Percentiles rank a stretch among this genome's conserved stretches.
phyloP scores from a whole-genome alignment of 1,284 basidiomycete species.

The Fomitopsis betulina region DNA sequence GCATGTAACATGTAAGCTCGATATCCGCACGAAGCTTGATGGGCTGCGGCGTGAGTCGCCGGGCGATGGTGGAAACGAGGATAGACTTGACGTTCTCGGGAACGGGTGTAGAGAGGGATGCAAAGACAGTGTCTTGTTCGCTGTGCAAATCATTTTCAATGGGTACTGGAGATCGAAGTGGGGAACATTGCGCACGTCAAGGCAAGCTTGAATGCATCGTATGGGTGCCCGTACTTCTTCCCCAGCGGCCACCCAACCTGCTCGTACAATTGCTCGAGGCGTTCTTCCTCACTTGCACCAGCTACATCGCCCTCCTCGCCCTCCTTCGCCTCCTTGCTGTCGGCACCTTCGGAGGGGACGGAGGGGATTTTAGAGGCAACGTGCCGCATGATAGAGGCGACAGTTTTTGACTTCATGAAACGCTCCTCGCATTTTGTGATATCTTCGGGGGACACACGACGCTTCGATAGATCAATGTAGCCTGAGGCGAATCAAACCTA shows the following conservation, averaged over 20 bases:
- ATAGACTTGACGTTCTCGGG: constrained; percentile 56
- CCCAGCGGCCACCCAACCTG: constrained; percentile 92
- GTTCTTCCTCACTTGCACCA: constrained; percentile 64
- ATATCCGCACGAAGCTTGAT: constrained; percentile 99
- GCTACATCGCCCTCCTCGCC: constrained; percentile 36
- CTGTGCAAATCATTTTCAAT: constrained; percentile 35
- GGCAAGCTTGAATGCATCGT: constrained; percentile 97
- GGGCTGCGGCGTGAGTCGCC: constrained; percentile 94
- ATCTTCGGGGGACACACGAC: constrained; percentile 98
- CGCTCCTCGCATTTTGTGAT: constrained; percentile 98
- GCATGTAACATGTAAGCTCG: constrained; percentile 95
- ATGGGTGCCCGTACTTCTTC: constrained; percentile 90
- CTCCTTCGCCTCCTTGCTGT: constrained; percentile 37
- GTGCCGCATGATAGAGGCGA: constrained; percentile 90
- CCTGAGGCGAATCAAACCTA: constrained; percentile 41
- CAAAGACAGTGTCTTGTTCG: constrained; percentile 85
- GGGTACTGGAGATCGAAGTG: background rate
- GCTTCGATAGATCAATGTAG: constrained; percentile 99
- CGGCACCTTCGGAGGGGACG: constrained; percentile 31
- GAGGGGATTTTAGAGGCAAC: constrained; percentile 84
- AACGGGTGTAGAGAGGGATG: constrained; percentile 62
- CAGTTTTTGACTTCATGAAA: constrained; percentile 96
- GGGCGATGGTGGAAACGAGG: constrained; percentile 85
- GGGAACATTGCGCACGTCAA: constrained; percentile 64
- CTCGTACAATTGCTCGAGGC: constrained; percentile 85